Conservation (phyloP, 2,329 filamentous ascomycete genomes). For the Verticillium alfalfae region DNA sequence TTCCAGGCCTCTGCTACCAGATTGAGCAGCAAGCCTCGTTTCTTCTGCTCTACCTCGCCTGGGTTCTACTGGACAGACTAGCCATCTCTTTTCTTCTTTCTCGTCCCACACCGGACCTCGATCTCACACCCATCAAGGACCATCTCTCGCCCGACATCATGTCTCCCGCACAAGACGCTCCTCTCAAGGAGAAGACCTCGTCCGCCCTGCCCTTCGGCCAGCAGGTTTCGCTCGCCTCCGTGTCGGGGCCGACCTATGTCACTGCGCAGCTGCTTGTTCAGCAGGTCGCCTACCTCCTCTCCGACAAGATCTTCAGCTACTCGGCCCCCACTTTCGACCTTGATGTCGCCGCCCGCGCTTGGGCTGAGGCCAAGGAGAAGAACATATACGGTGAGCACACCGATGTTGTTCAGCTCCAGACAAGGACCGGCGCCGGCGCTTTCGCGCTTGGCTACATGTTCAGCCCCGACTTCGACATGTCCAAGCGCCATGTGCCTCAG, state of each 20-base stretch:
- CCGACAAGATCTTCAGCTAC: constrained; percentile 96
- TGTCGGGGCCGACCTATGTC: constrained; percentile 85
- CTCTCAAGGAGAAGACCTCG: constrained; percentile 35
- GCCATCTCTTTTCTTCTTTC: not conserved
- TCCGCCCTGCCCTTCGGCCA: constrained; percentile 54
- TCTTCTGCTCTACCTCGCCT: not conserved
- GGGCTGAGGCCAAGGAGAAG: constrained; percentile 62
- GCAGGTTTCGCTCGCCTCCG: constrained; percentile 48
- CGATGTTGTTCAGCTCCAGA: constrained; percentile 74
- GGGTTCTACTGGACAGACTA: not conserved
- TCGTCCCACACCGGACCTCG: not conserved
- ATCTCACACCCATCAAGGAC: not conserved
- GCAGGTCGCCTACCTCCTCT: constrained; percentile 91
- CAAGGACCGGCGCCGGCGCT: constrained; percentile 79
- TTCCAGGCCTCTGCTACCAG: not conserved
- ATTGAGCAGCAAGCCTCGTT: not conserved
- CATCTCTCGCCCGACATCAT: constrained; percentile 11
- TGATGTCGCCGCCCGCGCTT: constrained; percentile 74
- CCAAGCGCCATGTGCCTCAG: constrained; percentile 88
- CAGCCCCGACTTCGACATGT: constrained; percentile 90
- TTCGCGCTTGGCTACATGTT: constrained; percentile 96
- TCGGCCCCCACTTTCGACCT: constrained; percentile 91
- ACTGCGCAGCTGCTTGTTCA: constrained; percentile 92
- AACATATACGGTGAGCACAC: constrained; percentile 83
- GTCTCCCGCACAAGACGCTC: constrained; percentile 16